Percentiles rank a stretch among this genome's conserved stretches.
These are phyloP conservation scores for Trypanosoma vivax DNA, from an alignment of 208 protist genomes.

Conservation along the genomic window DNA sequence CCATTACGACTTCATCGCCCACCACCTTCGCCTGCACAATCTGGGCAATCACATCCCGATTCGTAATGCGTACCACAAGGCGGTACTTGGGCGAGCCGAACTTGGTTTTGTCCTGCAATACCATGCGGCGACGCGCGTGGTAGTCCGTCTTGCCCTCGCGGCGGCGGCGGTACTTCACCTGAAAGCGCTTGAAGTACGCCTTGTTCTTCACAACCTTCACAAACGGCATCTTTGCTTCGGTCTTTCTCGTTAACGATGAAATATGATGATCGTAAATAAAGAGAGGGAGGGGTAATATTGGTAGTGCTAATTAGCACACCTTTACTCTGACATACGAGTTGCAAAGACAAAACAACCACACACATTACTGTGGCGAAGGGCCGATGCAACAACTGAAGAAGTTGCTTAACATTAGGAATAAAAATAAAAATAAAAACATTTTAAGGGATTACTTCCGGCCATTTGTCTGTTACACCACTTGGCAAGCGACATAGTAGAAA, in stretches of 20 bases:
- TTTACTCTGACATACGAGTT: too few relatives aligned
- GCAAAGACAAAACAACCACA: background rate
- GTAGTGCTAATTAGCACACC: too few relatives aligned
- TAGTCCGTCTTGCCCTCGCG: slow-evolving; percentile 99
- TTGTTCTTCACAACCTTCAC: slow-evolving; percentile 91
- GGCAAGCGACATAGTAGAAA: too few relatives aligned
- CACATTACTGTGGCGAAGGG: background rate
- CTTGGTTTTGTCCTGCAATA: slow-evolving; percentile 99
- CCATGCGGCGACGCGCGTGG: slow-evolving; percentile 92
- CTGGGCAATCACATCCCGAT: slow-evolving; percentile 97
- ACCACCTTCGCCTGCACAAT: slow-evolving; percentile 94
- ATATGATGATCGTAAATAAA: background rate
- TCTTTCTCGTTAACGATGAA: background rate
- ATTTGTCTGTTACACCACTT: background rate
- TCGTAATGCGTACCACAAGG: slow-evolving; percentile 96
- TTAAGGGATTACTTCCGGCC: background rate
- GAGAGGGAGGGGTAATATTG: background rate
- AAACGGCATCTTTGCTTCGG: slow-evolving; percentile 55
- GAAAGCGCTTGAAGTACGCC: slow-evolving; percentile 98
- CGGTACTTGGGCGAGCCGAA: slow-evolving; percentile 98
- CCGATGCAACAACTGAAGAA: background rate
- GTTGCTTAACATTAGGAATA: too few relatives aligned
- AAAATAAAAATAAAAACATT: background rate
- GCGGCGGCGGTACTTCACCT: slow-evolving; percentile 97
- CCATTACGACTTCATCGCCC: slow-evolving; percentile 92